Conservation (phyloP, 257 asterid species). For the Capsicum chinense region DNA sequence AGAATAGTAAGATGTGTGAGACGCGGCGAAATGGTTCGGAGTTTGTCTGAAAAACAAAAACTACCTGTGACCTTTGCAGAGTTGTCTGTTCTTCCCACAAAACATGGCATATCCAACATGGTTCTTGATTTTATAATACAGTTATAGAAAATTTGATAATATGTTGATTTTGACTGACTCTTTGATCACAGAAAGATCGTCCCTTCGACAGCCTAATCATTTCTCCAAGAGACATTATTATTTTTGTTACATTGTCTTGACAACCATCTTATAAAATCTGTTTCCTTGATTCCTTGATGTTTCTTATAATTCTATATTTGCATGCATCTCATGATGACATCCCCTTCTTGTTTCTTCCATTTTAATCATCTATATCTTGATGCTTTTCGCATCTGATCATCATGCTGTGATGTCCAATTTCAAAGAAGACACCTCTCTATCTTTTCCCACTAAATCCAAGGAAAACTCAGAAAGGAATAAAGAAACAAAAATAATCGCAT, state of each 20-base stretch:
- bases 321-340: background rate
- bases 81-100: background rate
- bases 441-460: too few species aligned
- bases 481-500: too few species aligned
- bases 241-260: background rate
- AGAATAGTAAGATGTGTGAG: background rate
- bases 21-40: background rate
- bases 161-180: background rate
- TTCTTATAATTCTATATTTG: too few species aligned
- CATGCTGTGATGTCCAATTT: background rate
- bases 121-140: background rate
- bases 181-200: background rate
- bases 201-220: background rate
- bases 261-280: background rate
- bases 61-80: background rate
- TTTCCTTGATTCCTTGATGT: background rate
- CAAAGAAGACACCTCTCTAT: too few species aligned
- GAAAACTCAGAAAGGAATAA: too few species aligned
- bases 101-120: background rate
- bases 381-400: background rate
- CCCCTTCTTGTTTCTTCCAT: too few species aligned
- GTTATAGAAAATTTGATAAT: background rate
- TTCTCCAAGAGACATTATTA: background rate
- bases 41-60: background rate
- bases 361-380: background rate